Base-by-base conservation (phyloP, 768 basidiomycete genomes). In the Xanthoconium stramineum region DNA sequence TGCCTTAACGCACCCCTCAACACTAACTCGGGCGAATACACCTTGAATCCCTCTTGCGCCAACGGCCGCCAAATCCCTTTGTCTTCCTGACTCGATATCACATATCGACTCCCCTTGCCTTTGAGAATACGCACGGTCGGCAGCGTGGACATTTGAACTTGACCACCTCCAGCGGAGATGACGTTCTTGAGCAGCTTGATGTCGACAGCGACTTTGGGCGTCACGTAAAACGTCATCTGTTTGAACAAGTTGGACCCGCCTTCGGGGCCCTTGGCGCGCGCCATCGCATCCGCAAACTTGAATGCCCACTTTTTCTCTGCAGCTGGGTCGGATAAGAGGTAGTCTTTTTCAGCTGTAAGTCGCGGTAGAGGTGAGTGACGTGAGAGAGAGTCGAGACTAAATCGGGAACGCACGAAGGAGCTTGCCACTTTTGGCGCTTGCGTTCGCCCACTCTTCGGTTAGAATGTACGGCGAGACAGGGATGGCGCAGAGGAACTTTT, bases 401-500 rank as follows among this genome's bases (percentile, higher is more conserved):
- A 47, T 39, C 42, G 4, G 12, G 24, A 8, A 78, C 87, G 56
- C 61, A 91, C 93, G 79, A 29, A 93, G 74, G 6, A 94, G 72
- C 37, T 73, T 75, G 42, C 80, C 82, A 8, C 78, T 77, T 32
- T 76, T 76, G 5, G 81, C 79, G 12, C 83, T 88, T 0, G 80
- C 79, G 6, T 69, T 75, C 6, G 88, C 80, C 94, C 94, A 97
- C 35, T 80, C 74, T 50, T 79, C 78, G 4, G 77, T 80, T 20
- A 97, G 72, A 46, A 95, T 75, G 57, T 75, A 77, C 0, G 89
- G 86, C 0, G 80, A 82, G 1, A 70, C 71, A 0, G 88, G 78
- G 61, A 96, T 74, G 0, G 90, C 91, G 61, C 84, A 85, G 0
- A 97, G 76, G 66, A 96, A 89, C 69, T 96, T 97, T 66, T 94